Evolutionary conservation across 2,329 filamentous ascomycete genomes (phyloP), one percentile per base, ranked within the genome.

Genomic region (Beauveria pseudobassiana): DNA sequence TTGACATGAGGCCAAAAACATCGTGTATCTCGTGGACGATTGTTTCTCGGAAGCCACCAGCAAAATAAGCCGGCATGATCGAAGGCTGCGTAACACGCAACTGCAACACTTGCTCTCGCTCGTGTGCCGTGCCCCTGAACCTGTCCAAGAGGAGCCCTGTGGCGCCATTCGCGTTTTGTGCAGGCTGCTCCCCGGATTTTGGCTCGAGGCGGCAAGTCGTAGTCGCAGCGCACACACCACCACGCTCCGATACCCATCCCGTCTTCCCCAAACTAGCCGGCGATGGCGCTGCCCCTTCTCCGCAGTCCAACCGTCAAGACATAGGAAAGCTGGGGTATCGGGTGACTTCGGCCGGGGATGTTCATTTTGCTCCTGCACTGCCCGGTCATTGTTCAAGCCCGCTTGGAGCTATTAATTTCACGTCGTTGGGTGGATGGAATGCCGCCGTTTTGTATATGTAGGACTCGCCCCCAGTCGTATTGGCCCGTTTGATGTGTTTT

Each of bases 321-420:
- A 40, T 5, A 18, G 20, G 14, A 58, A 42, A 61, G 50, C 49
- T 52, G 51, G 51, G 58, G 50, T 55, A 28, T 61, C 59, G 59
- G 59, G 59, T 54, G 59, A 61, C 50, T 61, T 55, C 59, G 59
- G 59, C 51, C 43, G 24, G 50, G 24, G 4, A 34, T 26, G 51
- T 30, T 43, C 24, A 30, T 28, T 42, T 30, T 42, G 43, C 45
- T 49, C 59, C 59, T 61, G 30, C 14, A n/a, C 51, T 50, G 50
- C 50, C 59, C 59, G 59, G 59, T 14, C 34, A 22, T 55, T 61
- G 59, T 55, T 55, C 26, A 58, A 58, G 55, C 45, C 45, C 20
- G 9, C 49, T 50, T 50, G 45, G 45, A 50, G 45, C 22, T 22
- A 58, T 22, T 40, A 38, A 38, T 38, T 20, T 40, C 48, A 43